Conservation (phyloP, 2,329 filamentous ascomycete genomes). For the Fonsecaea nubica region DNA sequence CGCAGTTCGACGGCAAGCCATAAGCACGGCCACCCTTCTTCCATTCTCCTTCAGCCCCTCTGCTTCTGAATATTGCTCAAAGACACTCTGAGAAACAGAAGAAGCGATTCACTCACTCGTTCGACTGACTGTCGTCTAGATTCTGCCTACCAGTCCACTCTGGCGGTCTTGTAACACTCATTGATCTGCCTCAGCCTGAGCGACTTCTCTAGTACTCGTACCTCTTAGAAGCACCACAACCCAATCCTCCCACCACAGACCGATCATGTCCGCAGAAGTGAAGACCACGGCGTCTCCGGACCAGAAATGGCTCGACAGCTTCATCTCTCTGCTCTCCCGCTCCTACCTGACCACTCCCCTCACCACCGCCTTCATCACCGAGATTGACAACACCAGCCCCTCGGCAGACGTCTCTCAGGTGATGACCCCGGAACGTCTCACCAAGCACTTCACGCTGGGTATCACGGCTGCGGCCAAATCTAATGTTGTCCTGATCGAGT, state of each 20-base stretch:
- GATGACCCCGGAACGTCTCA: constrained; percentile 36
- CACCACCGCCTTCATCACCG: constrained; percentile 40
- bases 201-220: not conserved
- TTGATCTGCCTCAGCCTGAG: constrained; percentile 5
- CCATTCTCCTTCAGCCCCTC: not conserved
- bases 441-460: constrained; percentile 39
- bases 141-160: not conserved
- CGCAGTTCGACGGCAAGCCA: not conserved
- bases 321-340: constrained; percentile 37
- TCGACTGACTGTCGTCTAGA: not conserved
- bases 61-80: not conserved
- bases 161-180: not conserved
- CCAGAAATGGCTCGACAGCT: constrained; percentile 36
- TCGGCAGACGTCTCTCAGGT: constrained; percentile 26
- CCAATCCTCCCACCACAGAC: constrained; percentile 3
- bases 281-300: constrained; percentile 27
- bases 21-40: constrained; percentile 20
- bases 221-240: not conserved
- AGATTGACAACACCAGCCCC: constrained; percentile 36
- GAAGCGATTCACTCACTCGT: not conserved
- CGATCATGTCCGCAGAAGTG: constrained; percentile 24
- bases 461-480: constrained; percentile 38
- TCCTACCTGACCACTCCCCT: constrained; percentile 38
- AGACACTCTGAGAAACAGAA: not conserved
- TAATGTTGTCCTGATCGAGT: constrained; percentile 35